Evolutionary conservation across 1,284 basidiomycete genomes (phyloP).

Genomic region (Bondarzewia mesenterica): DNA sequence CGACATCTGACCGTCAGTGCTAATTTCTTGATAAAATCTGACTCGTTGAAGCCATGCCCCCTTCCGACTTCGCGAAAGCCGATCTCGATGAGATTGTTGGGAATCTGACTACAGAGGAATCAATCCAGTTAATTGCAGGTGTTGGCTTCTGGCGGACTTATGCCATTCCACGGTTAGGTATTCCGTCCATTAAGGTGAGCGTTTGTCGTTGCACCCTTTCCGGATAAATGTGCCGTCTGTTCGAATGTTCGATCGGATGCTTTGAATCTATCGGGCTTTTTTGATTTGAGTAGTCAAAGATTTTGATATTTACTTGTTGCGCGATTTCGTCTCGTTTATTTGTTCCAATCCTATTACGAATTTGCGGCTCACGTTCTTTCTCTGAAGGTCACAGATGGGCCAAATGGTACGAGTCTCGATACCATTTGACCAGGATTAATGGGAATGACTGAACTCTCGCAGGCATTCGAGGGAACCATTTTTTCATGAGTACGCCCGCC

Average conservation of each 20-base stretch:
- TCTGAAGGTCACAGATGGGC: conserved; percentile 74
- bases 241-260: too few relatives aligned
- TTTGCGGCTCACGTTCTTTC: too few relatives aligned
- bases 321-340: too few relatives aligned
- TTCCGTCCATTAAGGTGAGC: conserved; percentile 63
- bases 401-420: conserved; percentile 42
- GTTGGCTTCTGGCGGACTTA: conserved; percentile 75
- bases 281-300: too few relatives aligned
- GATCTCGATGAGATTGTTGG: conserved; percentile 52
- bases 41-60: too few relatives aligned
- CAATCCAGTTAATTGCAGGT: conserved; percentile 62
- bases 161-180: conserved; percentile 50
- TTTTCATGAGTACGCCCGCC: conserved; percentile 41
- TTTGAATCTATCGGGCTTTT: too few relatives aligned
- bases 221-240: too few relatives aligned
- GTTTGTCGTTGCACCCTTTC: neutral
- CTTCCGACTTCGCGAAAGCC: conserved; percentile 60
- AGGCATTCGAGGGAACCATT: conserved; percentile 30
- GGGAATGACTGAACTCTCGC: neutral
- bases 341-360: too few relatives aligned
- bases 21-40: too few relatives aligned
- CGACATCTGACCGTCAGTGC: too few relatives aligned
- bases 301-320: too few relatives aligned
- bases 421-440: neutral
- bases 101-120: conserved; percentile 62